A percentile compares a stretch with the other conserved stretches of the same genome.
Evolutionary conservation across 78 protist species (phyloP).

Genomic region (Cavenderia fasciculata): DNA sequence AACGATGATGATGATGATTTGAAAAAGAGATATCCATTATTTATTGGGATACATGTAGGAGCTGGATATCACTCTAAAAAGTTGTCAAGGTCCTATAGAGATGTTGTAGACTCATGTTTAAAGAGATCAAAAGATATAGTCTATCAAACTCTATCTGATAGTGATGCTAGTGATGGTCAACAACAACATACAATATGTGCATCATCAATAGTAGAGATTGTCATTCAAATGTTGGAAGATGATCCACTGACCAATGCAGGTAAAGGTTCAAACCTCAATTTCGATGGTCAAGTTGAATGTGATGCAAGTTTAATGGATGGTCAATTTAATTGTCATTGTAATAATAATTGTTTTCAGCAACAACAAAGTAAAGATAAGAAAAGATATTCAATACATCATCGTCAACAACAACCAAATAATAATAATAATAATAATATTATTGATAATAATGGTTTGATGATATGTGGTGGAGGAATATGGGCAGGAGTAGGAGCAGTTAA

Average conservation of each 20-base stretch:
- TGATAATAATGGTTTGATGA: neutral
- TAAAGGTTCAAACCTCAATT: slow-evolving; percentile 67
- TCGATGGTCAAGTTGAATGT: slow-evolving; percentile 73
- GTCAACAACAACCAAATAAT: no score
- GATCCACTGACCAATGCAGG: slow-evolving; percentile 79
- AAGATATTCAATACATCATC: no score
- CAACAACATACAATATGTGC: neutral
- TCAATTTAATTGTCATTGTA: slow-evolving; percentile 14
- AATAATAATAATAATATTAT: neutral
- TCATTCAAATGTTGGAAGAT: slow-evolving; percentile 48
- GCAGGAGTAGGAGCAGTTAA: slow-evolving; percentile 70
- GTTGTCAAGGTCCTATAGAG: slow-evolving; percentile 13
- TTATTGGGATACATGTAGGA: slow-evolving; percentile 74
- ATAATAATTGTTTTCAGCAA: slow-evolving; percentile 10
- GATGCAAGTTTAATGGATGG: slow-evolving; percentile 79
- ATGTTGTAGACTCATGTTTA: neutral
- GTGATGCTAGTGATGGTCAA: neutral
- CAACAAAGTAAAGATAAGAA: no score
- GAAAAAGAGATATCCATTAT: slow-evolving; percentile 22
- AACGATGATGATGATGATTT: neutral
- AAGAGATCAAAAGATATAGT: neutral
- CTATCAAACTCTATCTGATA: no score
- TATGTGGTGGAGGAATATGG: slow-evolving; percentile 68
- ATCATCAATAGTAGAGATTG: slow-evolving; percentile 28
- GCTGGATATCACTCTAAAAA: slow-evolving; percentile 74